Evolutionary conservation across 176 grass and related monocot species (phyloP), one percentile per base, ranked within the genome.

Genomic region (Ensete glaucum): DNA sequence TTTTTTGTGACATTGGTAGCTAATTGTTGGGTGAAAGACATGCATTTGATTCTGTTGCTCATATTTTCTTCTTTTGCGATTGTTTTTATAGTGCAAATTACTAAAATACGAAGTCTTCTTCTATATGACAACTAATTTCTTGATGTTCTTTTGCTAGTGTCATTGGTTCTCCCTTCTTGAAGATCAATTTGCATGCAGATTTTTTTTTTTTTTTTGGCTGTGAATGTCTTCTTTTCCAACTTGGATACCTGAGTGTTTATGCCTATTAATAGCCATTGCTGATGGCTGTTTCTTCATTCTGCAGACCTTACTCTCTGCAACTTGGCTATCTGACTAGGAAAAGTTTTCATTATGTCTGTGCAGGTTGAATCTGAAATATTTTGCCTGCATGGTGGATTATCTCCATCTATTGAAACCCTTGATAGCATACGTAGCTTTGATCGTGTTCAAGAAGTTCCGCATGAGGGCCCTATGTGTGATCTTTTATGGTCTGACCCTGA

Each of bases 291-390:
- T 57, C 54, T 57, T 57, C 1, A 57, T 57, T 57, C 12, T 57
- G 15, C 54, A 57, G 54, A 57, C 54, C 54, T 57, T 57, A 6
- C 14, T 57, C 12, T 57, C 54, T 57, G 16, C 3, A 57, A 15
- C 12, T 57, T 57, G 17, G 54, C 54, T 22, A 49, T 43, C 26
- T 79, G 20, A 71, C 64, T 17, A 26, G 49, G 34, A 43, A 43
- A 43, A 43, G 34, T 43, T 43, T 43, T 43, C 34, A 43, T 43
- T 43, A 6, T 76, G 55, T 68, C 50, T 34, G 63, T 62, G 73
- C 67, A 90, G 88, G 88, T 90, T 73, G 88, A 86, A 63, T 86
- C 84, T 14, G 88, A 90, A 78, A 90, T 90, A 79, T 90, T 90
- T 81, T 90, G 88, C 78, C 69, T 90, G 16, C 88, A 90, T 62